Evolutionary conservation across 331 rosid species (phyloP).

Genomic region (Cydonia oblonga): DNA sequence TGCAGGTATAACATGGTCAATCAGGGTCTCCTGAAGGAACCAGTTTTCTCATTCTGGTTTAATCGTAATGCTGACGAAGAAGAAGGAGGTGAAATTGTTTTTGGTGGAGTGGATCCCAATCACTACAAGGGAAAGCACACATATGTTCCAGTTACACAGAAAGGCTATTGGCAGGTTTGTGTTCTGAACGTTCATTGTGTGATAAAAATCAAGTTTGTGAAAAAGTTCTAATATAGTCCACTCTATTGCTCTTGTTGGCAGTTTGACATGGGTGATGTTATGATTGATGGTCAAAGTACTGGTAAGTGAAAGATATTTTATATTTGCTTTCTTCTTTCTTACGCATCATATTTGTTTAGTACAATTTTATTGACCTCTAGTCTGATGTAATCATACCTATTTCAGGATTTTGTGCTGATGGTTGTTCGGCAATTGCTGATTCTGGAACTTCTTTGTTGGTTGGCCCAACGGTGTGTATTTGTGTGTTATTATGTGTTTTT

Average conservation of each 20-base stretch:
- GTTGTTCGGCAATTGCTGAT: conserved; percentile 65
- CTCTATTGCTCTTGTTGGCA: conserved; percentile 15
- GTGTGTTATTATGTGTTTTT: not conserved
- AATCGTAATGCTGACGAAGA: conserved; percentile 49
- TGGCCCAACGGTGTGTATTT: conserved; percentile 51
- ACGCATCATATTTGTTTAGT: not conserved
- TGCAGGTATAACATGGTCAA: conserved; percentile 62
- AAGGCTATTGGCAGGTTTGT: conserved; percentile 74
- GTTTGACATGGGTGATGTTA: conserved; percentile 70
- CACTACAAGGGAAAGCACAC: conserved; percentile 55
- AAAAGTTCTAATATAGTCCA: not conserved
- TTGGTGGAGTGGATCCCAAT: conserved; percentile 56
- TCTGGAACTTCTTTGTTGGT: conserved; percentile 65
- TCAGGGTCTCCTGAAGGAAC: conserved; percentile 52
- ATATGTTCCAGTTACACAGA: conserved; percentile 49
- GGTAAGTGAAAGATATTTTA: conserved; percentile 23
- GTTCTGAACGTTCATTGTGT: not conserved
- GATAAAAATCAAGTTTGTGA: not conserved
- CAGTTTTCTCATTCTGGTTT: conserved; percentile 64
- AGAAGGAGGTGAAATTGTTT: conserved; percentile 64
- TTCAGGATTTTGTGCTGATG: conserved; percentile 45
- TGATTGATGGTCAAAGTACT: conserved; percentile 38
- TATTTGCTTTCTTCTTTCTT: not conserved
- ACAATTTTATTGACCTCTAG: not conserved
- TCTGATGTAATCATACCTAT: not conserved